Evolutionary conservation across 2,329 filamentous ascomycete species (phyloP), one percentile per base, ranked within the genome.

Genomic region (Alternaria atra): DNA sequence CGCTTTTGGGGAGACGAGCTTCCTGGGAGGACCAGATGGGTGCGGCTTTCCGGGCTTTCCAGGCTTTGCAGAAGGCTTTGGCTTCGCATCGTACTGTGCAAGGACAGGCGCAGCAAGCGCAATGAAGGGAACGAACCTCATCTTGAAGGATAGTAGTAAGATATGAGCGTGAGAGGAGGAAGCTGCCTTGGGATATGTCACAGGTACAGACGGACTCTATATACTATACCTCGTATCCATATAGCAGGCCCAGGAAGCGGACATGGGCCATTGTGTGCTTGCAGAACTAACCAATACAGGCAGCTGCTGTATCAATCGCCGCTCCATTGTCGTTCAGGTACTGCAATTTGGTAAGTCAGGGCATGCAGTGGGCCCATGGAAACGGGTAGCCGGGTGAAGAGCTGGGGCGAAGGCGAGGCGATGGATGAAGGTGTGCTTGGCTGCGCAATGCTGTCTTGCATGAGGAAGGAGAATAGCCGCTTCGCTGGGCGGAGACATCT

Each of bases 81-180:
- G 60, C 50, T 55, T 63, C 34, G 58, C 35, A 20, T 60, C 52
- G 34, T 65, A 64, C 60, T 68, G 66, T 29, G 64, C 64, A 35
- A 65, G 55, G 46, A 57, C 60, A 50, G 66, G 66, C 60, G 66
- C 64, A 64, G 64, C 70, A 12, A 74, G 67, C 71, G 61, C 62
- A 52, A 75, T 51, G 58, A 73, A 59, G 32, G 70, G 63, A 64
- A 71, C 65, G 53, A 70, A 69, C 65, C 67, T 77, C 74, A 77
- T 77, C 43, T 67, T 71, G 65, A 47, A 23, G 23, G 10, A 47
- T 32, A 35, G 35, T n/a, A 55, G 47, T 54, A 25, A 37, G 25
- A 34, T 52, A 58, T 58, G 52, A 53, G 57, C 44, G 30, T 48
- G 62, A 46, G 51, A 58, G 54, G 57, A 62, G 51, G 44, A 63